A percentile compares a stretch with the other conserved stretches of the same genome.
Conservation (phyloP, 139 green algal species). For the Closterium sp. region DNA sequence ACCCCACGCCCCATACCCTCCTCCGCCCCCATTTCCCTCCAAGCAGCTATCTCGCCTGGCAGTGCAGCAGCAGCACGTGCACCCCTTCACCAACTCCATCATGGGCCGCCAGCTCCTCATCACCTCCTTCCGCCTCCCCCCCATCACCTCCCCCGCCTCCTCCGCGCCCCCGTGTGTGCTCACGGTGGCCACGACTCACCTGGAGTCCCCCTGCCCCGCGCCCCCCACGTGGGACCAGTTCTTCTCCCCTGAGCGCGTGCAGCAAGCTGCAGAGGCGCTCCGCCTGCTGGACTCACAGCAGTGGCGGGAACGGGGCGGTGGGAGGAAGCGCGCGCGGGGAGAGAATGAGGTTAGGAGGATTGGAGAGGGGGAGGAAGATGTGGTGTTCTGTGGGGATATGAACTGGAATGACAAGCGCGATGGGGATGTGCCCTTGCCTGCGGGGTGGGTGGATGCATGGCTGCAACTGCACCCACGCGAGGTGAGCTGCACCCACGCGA, state of each 20-base stretch:
- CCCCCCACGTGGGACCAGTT: slow-evolving; percentile 39
- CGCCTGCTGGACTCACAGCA: neutral
- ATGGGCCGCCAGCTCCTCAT: slow-evolving; percentile 51
- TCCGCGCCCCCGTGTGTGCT: slow-evolving; percentile 4
- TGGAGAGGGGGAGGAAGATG: slow-evolving; percentile 13
- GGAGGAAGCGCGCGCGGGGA: neutral
- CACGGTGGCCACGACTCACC: slow-evolving; percentile 43
- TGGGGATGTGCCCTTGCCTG: slow-evolving; percentile 42
- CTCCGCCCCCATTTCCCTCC: neutral
- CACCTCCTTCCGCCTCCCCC: neutral
- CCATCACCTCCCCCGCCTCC: neutral
- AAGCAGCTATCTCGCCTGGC: slow-evolving; percentile 31
- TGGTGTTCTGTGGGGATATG: slow-evolving; percentile 55
- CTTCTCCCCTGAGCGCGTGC: slow-evolving; percentile 32
- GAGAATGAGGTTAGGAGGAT: neutral
- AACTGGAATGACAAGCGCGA: slow-evolving; percentile 58
- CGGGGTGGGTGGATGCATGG: slow-evolving; percentile 53
- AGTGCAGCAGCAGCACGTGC: slow-evolving; percentile 18
- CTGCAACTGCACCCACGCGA: slow-evolving; percentile 19
- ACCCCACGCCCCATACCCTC: neutral
- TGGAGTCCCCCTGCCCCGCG: slow-evolving; percentile 45
- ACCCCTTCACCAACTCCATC: slow-evolving; percentile 50
- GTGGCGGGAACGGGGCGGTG: neutral
- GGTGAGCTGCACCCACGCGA: neutral
- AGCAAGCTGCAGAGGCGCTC: slow-evolving; percentile 39